A percentile compares a stretch with the other conserved stretches of the same genome.
Conservation (phyloP, 371 early-diverging fungal genomes). For the Rhizopus stolonifer region DNA sequence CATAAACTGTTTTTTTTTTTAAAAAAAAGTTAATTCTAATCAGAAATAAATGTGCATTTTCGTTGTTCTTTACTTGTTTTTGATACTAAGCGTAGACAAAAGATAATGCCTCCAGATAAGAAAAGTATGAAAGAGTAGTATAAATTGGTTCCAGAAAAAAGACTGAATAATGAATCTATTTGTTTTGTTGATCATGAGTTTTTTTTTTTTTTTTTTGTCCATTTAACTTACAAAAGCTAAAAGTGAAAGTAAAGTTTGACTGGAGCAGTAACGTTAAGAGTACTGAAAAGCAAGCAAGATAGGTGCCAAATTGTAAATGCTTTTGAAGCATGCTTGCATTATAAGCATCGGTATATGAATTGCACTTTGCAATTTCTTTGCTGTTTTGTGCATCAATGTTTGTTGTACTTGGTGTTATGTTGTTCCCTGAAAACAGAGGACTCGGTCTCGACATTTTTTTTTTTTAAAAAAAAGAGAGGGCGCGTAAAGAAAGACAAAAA, state of each 20-base stretch:
- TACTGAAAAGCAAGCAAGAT: slow-evolving; percentile 1
- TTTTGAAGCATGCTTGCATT: background rate
- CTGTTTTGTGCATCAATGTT: background rate
- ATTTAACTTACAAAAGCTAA: slow-evolving; percentile 1
- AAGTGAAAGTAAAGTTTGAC: slow-evolving; percentile 3
- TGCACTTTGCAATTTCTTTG: background rate
- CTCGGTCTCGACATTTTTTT: background rate
- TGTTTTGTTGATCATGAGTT: too few relatives aligned
- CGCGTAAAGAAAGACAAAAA: slow-evolving; percentile 2
- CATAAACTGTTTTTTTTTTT: slow-evolving; percentile 8
- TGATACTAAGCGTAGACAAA: background rate
- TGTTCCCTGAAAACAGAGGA: background rate
- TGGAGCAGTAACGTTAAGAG: slow-evolving; percentile 11
- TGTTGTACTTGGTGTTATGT: background rate
- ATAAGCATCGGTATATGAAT: slow-evolving; percentile 12
- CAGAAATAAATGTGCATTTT: too few relatives aligned
- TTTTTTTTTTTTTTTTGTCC: too few relatives aligned
- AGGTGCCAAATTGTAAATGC: background rate
- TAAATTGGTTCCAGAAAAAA: slow-evolving; percentile 7
- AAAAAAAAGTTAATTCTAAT: too few relatives aligned
- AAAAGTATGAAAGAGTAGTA: slow-evolving; percentile 5
- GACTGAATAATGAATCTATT: background rate
- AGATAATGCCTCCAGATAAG: background rate
- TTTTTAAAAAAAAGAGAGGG: background rate
- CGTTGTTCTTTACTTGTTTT: slow-evolving; percentile 6